Conservation (phyloP, 2,329 filamentous ascomycete genomes). For the Neonectria magnoliae region DNA sequence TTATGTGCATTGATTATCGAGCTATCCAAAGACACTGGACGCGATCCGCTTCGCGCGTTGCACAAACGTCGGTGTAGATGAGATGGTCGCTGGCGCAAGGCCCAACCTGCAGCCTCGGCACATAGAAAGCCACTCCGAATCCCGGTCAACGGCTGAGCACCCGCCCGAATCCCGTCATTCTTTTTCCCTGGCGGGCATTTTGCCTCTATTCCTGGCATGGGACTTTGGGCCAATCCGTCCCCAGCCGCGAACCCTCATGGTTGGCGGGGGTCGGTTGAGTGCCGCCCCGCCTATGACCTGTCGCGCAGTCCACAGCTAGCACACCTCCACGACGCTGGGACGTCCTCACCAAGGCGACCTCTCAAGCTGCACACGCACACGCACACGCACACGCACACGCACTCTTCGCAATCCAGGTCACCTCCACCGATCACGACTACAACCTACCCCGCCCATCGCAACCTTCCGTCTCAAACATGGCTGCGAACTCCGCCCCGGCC, state of each 20-base stretch:
- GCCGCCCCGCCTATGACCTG: conserved; percentile 5
- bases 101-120: conserved; percentile 2
- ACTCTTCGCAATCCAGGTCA: neutral
- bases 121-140: conserved; percentile 8
- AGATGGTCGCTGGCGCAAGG: neutral
- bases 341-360: conserved; percentile 6
- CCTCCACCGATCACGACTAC: neutral
- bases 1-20: conserved; percentile 2
- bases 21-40: neutral
- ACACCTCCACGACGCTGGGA: conserved; percentile 16
- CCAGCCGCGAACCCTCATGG: neutral
- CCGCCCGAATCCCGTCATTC: neutral
- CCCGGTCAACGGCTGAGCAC: conserved; percentile 6
- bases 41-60: neutral
- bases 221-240: conserved; percentile 5
- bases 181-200: neutral
- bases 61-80: conserved; percentile 20
- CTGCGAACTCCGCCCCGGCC: conserved; percentile 59
- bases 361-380: conserved; percentile 2
- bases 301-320: conserved; percentile 4
- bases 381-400: neutral
- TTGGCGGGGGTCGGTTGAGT: neutral
- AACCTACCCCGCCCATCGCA: neutral
- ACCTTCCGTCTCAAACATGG: conserved; percentile 27
- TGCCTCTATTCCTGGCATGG: neutral